Base-by-base conservation (phyloP, 169 alveolate species). In the Plasmodium relictum region DNA sequence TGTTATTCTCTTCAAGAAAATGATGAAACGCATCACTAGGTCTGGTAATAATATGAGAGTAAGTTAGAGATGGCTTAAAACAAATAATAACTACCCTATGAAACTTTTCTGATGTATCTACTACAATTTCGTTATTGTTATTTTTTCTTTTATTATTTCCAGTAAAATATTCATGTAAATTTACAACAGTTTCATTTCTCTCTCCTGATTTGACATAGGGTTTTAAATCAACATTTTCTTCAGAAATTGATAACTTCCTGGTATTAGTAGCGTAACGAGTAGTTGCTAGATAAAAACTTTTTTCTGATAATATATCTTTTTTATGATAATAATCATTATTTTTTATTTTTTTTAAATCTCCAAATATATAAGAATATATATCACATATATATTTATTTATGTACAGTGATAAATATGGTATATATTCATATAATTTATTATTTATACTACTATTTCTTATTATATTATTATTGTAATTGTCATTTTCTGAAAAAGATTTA, bases 61-160 rank as follows among this genome's bases (percentile, higher is more conserved):
- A 66, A 20, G 62, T 52, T 26, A 76, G n/a, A 5, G 89, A 44
- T 8, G 89, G 89, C 54, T 76, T 76, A 20, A 39, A 63, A 39
- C 89, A 76, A 14, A 76, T 63, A 0, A 76, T 41, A 45, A 76
- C 89, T 12, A 76, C 31, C 14, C 89, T 22, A 39, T 76, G 89
- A 18, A 76, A 37, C 3, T 41, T 12, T 12, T 31, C 65, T 12
- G 20, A 14, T 10, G 63, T 18, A 4, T 3, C n/a, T 63, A 76
- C n/a, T 3, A 63, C 63, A 26, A 76, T 63, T 22, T 76, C 89
- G 10, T 63, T 39, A 24, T 63, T 63, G 7, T 56, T 42, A 10
- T 63, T 63, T 6, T 10, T 22, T n/a, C 50, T 50, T 42, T 42
- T 41, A 18, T 44, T 61, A n/a, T 66, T 68, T 54, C 50, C 48